Percentiles rank a stretch among this genome's conserved stretches.
Evolutionary conservation across 1,284 basidiomycete species (phyloP).

Genomic region (Microbotryomycetes sp.): DNA sequence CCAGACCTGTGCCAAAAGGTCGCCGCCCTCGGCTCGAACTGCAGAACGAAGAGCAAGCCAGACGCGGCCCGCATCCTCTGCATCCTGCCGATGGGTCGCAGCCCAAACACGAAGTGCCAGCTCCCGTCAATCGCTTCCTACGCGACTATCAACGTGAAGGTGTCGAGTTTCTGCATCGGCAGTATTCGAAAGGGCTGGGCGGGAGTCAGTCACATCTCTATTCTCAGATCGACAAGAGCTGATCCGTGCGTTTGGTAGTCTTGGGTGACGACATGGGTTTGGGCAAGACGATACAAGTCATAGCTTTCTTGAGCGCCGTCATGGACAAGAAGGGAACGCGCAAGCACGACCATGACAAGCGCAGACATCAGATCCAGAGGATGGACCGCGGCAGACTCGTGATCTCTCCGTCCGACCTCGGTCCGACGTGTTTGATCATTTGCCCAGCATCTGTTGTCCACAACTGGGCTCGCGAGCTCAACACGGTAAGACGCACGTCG

Average conservation of each 20-base stretch:
- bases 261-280: constrained; percentile 92
- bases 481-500: constrained; percentile 85
- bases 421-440: constrained; percentile 83
- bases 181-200: constrained; percentile 57
- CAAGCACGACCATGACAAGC: constrained; percentile 64
- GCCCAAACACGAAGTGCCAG: constrained; percentile 48
- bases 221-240: not conserved
- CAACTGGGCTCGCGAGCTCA: constrained; percentile 97
- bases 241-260: constrained; percentile 45
- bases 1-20: constrained; percentile 1
- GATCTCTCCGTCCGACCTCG: constrained; percentile 52
- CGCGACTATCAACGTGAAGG: constrained; percentile 80
- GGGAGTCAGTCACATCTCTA: not conserved
- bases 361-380: constrained; percentile 49
- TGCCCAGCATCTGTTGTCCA: constrained; percentile 94
- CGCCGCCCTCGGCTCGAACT: constrained; percentile 26
- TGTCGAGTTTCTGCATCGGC: constrained; percentile 62
- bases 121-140: constrained; percentile 66
- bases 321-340: constrained; percentile 64
- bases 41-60: constrained; percentile 13
- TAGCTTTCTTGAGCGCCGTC: constrained; percentile 83
- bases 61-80: constrained; percentile 22
- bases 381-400: constrained; percentile 64
- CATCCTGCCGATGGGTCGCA: not conserved
- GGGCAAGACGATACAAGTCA: constrained; percentile 97